These are phyloP conservation scores for Fusarium illudens DNA, from an alignment of 2,329 filamentous ascomycete species.

Conservation along the genomic window DNA sequence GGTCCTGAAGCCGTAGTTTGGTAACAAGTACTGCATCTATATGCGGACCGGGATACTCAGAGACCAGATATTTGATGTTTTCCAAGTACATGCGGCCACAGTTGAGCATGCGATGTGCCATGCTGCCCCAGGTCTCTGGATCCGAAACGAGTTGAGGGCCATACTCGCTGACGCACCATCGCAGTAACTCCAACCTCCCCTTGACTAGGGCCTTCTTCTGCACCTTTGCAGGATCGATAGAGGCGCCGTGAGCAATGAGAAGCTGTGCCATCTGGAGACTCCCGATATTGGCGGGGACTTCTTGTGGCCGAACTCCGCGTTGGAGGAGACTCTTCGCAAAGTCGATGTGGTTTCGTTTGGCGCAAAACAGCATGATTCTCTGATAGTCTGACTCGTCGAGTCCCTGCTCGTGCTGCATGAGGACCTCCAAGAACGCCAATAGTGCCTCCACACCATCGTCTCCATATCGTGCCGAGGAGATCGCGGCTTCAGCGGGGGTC, in stretches of 20 bases:
- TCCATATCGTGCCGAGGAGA: neutral
- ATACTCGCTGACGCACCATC: slow-evolving; percentile 17
- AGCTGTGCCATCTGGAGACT: neutral
- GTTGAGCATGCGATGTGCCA: neutral
- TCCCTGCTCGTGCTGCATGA: neutral
- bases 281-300: neutral
- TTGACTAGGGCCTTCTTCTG: neutral
- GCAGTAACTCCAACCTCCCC: neutral
- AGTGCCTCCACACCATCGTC: neutral
- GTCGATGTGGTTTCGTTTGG: neutral
- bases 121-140: neutral
- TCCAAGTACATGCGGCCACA: neutral
- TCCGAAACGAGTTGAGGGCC: neutral
- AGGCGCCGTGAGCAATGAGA: neutral
- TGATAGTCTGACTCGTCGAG: neutral
- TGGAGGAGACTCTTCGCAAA: neutral
- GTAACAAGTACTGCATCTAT: slow-evolving; percentile 1
- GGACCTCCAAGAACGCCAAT: neutral
- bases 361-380: neutral
- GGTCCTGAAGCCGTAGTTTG: neutral
- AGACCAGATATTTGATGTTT: neutral
- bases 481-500: slow-evolving; percentile 2
- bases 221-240: neutral
- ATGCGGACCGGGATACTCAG: slow-evolving; percentile 10
- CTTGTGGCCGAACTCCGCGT: neutral